Evolutionary conservation across 257 asterid species (phyloP).

Genomic region (Dorcoceras hygrometricum): DNA sequence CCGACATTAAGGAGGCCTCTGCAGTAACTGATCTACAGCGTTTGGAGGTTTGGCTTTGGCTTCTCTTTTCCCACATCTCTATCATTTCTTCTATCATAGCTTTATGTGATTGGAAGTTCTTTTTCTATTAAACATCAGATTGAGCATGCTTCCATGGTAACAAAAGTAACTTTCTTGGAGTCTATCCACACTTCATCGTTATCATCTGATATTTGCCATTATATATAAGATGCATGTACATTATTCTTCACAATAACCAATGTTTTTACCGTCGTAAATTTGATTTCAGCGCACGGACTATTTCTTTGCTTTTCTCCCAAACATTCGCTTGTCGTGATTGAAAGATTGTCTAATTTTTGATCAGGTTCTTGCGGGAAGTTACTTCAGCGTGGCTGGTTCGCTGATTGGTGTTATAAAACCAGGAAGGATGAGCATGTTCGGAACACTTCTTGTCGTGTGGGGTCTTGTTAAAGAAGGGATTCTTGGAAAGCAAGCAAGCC

Average conservation of each 20-base stretch:
- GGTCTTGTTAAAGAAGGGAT: slow-evolving; percentile 96
- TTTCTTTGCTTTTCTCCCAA: not conserved
- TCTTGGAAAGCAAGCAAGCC: slow-evolving; percentile 62
- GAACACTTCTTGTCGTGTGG: slow-evolving; percentile 82
- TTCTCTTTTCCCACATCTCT: slow-evolving; percentile 6
- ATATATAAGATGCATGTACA: not conserved
- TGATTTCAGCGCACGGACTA: not conserved
- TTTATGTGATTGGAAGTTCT: not conserved
- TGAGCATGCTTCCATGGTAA: not conserved
- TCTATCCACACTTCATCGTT: not conserved
- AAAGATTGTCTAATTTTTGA: not conserved
- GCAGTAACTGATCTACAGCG: slow-evolving; percentile 76
- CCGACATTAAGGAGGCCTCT: slow-evolving; percentile 69
- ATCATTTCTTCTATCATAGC: not conserved
- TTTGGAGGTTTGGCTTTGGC: slow-evolving; percentile 62
- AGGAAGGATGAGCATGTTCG: slow-evolving; percentile 99
- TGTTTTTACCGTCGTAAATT: not conserved
- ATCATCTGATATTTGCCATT: no score
- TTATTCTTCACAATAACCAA: not conserved
- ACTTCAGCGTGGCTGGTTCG: slow-evolving; percentile 90
- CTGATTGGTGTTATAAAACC: slow-evolving; percentile 72
- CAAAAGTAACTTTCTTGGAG: not conserved
- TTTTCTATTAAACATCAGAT: no score
- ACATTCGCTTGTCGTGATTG: not conserved
- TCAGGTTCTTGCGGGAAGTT: slow-evolving; percentile 99